phyloP scores from a whole-genome alignment of 257 asterid genomes.

The Ilex asprella region DNA sequence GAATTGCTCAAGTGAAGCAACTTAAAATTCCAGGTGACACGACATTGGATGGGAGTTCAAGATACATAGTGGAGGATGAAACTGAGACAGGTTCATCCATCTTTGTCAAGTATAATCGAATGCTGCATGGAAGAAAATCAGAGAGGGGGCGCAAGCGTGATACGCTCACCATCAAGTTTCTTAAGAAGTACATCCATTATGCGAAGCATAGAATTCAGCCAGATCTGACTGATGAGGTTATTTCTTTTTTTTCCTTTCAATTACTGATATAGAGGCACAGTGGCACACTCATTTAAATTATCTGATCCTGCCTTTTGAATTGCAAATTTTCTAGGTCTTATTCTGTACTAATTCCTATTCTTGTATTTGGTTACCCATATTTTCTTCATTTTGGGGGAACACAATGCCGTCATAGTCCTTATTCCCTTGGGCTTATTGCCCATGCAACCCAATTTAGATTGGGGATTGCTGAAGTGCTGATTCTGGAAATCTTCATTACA shows the following conservation, averaged over 20 bases:
- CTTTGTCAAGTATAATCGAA: conserved; percentile 74
- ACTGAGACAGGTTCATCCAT: conserved; percentile 60
- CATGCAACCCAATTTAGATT: too few relatives aligned
- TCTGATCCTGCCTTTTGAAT: conserved; percentile 2
- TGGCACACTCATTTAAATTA: background rate
- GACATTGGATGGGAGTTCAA: conserved; percentile 38
- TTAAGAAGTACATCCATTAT: conserved; percentile 84
- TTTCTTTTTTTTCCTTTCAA: background rate
- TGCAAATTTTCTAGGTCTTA: conserved; percentile 3
- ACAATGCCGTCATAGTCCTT: too few relatives aligned
- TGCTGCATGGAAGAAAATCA: conserved; percentile 70
- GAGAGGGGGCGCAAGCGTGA: conserved; percentile 56
- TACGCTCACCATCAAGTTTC: conserved; percentile 74
- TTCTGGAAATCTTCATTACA: conserved; percentile 22
- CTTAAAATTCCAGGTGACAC: conserved; percentile 36
- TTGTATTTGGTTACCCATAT: too few relatives aligned
- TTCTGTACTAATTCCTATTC: background rate
- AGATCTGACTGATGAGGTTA: conserved; percentile 94
- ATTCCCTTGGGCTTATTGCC: too few relatives aligned
- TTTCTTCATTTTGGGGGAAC: too few relatives aligned
- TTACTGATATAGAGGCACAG: background rate
- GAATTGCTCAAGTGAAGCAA: conserved; percentile 11
- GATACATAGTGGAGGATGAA: conserved; percentile 57
- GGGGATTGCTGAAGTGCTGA: conserved; percentile 11
- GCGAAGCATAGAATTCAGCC: conserved; percentile 88